phyloP scores from a whole-genome alignment of 352 stramenopile species.

The Phytophthora syringae region DNA sequence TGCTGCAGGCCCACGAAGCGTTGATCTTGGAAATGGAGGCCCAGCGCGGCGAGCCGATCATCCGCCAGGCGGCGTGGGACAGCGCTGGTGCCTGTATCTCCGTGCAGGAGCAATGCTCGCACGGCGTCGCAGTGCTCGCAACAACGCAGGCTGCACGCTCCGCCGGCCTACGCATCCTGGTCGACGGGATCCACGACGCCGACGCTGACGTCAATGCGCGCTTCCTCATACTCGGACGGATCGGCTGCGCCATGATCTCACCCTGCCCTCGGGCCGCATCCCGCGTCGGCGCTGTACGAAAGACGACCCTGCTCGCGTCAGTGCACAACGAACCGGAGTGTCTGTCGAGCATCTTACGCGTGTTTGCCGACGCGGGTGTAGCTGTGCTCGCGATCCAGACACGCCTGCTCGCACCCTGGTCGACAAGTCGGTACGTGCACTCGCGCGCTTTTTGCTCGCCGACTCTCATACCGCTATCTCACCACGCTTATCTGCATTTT shows the following conservation, averaged over 20 bases:
- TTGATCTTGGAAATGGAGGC: neutral
- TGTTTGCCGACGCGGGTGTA: neutral
- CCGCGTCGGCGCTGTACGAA: neutral
- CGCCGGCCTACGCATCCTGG: neutral
- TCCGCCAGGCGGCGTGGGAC: neutral
- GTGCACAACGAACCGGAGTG: conserved; percentile 4
- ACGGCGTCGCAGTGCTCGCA: conserved; percentile 1
- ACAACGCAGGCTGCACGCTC: neutral
- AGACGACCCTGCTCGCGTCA: neutral
- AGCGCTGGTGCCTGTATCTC: neutral
- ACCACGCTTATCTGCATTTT: neutral
- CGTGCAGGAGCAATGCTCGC: neutral
- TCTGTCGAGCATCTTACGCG: neutral
- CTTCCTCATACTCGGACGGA: neutral
- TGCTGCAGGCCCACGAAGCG: neutral
- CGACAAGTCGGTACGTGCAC: neutral
- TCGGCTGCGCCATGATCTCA: neutral
- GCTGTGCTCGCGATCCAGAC: conserved; percentile 1
- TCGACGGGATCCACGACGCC: neutral
- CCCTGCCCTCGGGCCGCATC: neutral
- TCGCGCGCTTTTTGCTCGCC: neutral
- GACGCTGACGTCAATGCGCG: conserved; percentile 2
- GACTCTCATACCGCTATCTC: neutral
- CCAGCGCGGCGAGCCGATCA: neutral
- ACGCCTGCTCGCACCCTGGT: conserved; percentile 1